A percentile compares a stretch with the other conserved stretches of the same genome.
Conservation (phyloP, 495 filamentous ascomycete species). For the Xylaria sp. region DNA sequence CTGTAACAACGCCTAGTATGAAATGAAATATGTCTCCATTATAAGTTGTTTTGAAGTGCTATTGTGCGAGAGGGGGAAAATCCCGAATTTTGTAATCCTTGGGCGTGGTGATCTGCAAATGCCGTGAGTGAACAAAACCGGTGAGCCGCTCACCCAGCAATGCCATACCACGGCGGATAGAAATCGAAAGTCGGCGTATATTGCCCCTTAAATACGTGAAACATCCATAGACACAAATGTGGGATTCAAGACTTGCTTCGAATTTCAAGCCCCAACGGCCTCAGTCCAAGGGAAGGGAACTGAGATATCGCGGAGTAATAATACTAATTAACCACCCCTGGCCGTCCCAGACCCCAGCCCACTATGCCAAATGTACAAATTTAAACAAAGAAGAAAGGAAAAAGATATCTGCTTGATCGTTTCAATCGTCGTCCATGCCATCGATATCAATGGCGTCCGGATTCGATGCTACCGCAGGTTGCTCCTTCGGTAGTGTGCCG, state of each 20-base stretch:
- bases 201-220: not conserved
- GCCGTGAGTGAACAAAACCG: not conserved
- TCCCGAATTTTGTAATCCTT: not conserved
- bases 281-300: conserved; percentile 8
- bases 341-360: conserved; percentile 13
- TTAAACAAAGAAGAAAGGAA: not conserved
- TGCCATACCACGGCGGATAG: not conserved
- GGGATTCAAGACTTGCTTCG: conserved; percentile 9
- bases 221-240: not conserved
- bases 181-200: conserved; percentile 12
- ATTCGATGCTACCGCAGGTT: conserved; percentile 65
- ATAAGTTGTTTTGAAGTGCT: not conserved
- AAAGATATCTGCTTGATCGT: conserved; percentile 26
- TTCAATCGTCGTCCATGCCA: conserved; percentile 56
- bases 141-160: not conserved
- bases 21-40: conserved; percentile 19
- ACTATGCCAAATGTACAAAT: conserved; percentile 30
- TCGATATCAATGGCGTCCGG: conserved; percentile 92
- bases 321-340: conserved; percentile 18
- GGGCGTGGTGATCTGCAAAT: not conserved
- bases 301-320: conserved; percentile 21
- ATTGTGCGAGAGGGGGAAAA: not conserved
- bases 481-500: conserved; percentile 63
- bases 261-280: conserved; percentile 1
- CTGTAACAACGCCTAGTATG: conserved; percentile 12